These are phyloP conservation scores for Magnaporthiopsis incrustans DNA, from an alignment of 2,329 filamentous ascomycete species.

Conservation along the genomic window DNA sequence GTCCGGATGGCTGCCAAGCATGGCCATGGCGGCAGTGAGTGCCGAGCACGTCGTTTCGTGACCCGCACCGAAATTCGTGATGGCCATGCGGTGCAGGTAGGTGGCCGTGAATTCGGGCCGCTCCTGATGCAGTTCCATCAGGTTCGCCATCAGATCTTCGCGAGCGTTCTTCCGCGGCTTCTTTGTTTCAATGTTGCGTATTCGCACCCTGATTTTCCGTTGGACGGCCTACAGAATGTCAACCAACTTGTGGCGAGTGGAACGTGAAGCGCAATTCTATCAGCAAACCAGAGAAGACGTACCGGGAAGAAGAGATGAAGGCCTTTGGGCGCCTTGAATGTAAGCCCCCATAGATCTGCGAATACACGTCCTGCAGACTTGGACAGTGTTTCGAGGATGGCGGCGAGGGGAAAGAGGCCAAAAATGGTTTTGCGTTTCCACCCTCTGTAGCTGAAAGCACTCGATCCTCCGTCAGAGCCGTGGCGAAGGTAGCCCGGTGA, in stretches of 20 bases:
- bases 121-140: slow-evolving; percentile 36
- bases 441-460: slow-evolving; percentile 38
- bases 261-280: background rate
- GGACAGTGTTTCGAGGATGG: slow-evolving; percentile 30
- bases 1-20: slow-evolving; percentile 32
- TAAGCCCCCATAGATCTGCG: slow-evolving; percentile 34
- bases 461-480: slow-evolving; percentile 37
- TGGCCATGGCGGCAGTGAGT: slow-evolving; percentile 38
- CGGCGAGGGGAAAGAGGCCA: slow-evolving; percentile 37
- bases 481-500: slow-evolving; percentile 38
- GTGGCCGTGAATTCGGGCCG: slow-evolving; percentile 37
- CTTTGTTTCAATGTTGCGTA: slow-evolving; percentile 2
- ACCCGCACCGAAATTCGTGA: slow-evolving; percentile 48
- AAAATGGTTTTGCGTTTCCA: slow-evolving; percentile 47
- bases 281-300: slow-evolving; percentile 12
- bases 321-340: slow-evolving; percentile 31
- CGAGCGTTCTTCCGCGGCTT: slow-evolving; percentile 18
- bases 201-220: slow-evolving; percentile 7
- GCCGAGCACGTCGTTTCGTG: slow-evolving; percentile 48
- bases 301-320: slow-evolving; percentile 45
- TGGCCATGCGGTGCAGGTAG: slow-evolving; percentile 42
- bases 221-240: slow-evolving; percentile 21
- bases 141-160: slow-evolving; percentile 36
- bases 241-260: background rate
- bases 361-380: slow-evolving; percentile 30